These are phyloP conservation scores for Mortierella antarctica DNA, from an alignment of 192 early-diverging fungal species.

Conservation along the genomic window DNA sequence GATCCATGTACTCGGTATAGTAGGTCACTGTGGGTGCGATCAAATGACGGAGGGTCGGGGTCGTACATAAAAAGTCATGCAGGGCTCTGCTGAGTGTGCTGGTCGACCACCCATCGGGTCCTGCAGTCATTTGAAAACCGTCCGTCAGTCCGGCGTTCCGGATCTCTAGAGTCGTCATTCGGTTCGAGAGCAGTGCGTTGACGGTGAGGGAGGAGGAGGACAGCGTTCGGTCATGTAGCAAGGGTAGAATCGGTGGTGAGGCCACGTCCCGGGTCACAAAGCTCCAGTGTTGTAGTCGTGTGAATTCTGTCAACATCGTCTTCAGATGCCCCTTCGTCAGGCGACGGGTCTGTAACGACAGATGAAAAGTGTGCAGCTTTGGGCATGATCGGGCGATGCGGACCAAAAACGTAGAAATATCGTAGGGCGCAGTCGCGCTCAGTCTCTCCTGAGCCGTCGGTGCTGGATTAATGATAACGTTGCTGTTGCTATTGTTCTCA, in stretches of 20 bases:
- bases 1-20: conserved; percentile 20
- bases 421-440: conserved; percentile 1
- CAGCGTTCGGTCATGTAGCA: neutral
- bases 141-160: neutral
- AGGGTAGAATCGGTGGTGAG: neutral
- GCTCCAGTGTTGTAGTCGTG: conserved; percentile 14
- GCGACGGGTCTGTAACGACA: neutral
- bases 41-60: conserved; percentile 17
- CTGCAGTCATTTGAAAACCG: neutral
- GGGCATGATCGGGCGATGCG: conserved; percentile 9
- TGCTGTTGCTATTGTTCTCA: neutral
- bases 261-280: conserved; percentile 12
- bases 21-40: conserved; percentile 19
- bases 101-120: conserved; percentile 7
- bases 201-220: too few species aligned
- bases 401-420: neutral
- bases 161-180: conserved; percentile 17
- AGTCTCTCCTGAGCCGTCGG: neutral
- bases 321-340: neutral
- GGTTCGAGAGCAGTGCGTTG: neutral
- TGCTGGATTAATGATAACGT: neutral
- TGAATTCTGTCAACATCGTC: neutral
- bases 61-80: conserved; percentile 17
- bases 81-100: conserved; percentile 7
- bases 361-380: conserved; percentile 19